A percentile compares a stretch with the other conserved stretches of the same genome.
These are phyloP conservation scores for Blepharisma stoltei DNA, from an alignment of 73 alveolate species.

Conservation along the genomic window DNA sequence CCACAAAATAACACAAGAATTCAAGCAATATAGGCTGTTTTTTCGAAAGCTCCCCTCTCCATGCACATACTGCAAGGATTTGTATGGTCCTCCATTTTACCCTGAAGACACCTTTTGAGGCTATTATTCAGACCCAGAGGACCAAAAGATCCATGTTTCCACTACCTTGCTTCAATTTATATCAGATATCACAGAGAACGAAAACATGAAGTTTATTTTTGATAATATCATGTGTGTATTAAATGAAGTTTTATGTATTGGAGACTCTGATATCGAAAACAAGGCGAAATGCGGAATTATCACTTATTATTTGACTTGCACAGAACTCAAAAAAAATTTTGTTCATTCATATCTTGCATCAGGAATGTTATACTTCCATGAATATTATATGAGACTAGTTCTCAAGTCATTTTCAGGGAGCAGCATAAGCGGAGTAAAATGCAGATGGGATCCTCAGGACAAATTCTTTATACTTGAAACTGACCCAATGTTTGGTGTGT, in stretches of 20 bases:
- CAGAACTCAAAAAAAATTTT: background rate
- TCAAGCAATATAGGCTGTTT: constrained; percentile 1
- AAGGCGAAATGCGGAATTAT: background rate
- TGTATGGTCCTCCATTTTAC: constrained; percentile 9
- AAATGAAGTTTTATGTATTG: background rate
- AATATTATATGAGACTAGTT: background rate
- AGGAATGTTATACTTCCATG: background rate
- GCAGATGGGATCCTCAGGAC: constrained; percentile 7
- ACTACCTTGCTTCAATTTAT: background rate
- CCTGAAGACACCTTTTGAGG: constrained; percentile 5
- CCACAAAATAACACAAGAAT: background rate
- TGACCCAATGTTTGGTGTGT: no score
- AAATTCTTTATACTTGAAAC: background rate
- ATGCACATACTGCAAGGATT: constrained; percentile 14
- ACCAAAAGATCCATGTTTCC: background rate
- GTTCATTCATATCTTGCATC: background rate
- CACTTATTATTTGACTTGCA: background rate
- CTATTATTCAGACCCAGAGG: background rate
- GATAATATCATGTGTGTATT: background rate
- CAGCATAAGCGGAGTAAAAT: background rate
- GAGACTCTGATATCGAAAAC: constrained; percentile 1
- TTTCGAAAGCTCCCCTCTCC: constrained; percentile 10
- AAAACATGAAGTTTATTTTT: constrained; percentile 4
- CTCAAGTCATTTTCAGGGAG: background rate
- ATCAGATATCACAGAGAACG: constrained; percentile 1